A percentile compares a stretch with the other conserved stretches of the same genome.
Evolutionary conservation across 2,329 filamentous ascomycete genomes (phyloP).

Genomic region (Penicillium sp.): DNA sequence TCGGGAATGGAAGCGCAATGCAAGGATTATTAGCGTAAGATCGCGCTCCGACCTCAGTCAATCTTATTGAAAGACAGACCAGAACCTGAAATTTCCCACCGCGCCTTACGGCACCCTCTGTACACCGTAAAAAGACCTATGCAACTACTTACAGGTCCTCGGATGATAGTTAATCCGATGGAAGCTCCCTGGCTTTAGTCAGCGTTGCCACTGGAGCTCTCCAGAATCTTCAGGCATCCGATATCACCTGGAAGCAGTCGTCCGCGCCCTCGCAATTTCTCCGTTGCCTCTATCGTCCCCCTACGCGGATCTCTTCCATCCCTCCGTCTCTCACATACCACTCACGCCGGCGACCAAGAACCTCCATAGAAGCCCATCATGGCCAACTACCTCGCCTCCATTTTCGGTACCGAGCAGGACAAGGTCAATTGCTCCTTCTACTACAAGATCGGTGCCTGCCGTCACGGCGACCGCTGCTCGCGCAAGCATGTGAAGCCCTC

Average conservation of each 20-base stretch:
- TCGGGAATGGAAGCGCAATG: too few species aligned
- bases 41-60: too few species aligned
- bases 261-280: conserved; percentile 2
- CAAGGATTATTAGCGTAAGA: too few species aligned
- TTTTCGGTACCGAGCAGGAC: conserved; percentile 99
- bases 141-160: background rate
- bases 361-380: conserved; percentile 52
- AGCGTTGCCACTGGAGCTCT: conserved; percentile 32
- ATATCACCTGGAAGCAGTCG: conserved; percentile 21
- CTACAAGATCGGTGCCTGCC: conserved; percentile 99
- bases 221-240: conserved; percentile 39
- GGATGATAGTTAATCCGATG: conserved; percentile 16
- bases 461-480: conserved; percentile 96
- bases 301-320: background rate
- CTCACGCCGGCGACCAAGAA: background rate
- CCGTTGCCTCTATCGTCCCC: conserved; percentile 1
- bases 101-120: background rate
- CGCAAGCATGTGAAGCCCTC: conserved; percentile 99
- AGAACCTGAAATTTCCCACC: too few species aligned
- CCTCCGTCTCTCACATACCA: background rate
- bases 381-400: conserved; percentile 98
- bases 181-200: conserved; percentile 29
- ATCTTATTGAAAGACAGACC: too few species aligned
- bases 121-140: background rate
- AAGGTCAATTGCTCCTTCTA: conserved; percentile 99